These are phyloP conservation scores for Rhodotorula sp. DNA, from an alignment of 1,284 basidiomycete species.

Conservation along the genomic window DNA sequence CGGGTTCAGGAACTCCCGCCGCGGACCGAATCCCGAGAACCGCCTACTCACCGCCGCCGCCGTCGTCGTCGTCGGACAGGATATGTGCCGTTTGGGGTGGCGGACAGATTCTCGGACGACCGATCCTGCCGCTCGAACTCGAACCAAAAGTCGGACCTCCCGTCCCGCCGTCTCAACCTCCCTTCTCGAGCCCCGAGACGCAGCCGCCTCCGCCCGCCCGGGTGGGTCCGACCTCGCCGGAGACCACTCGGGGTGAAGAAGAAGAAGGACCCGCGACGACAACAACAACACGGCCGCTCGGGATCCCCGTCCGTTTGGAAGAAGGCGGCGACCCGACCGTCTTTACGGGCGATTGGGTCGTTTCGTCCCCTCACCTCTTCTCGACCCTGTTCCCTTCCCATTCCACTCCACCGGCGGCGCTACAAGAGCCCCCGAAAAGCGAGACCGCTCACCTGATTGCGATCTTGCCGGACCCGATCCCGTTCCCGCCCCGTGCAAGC, in stretches of 20 bases:
- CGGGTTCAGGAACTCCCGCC: too few species aligned
- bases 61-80: conserved; percentile 50
- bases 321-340: conserved; percentile 36
- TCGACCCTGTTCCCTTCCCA: conserved; percentile 48
- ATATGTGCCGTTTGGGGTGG: conserved; percentile 78
- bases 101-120: conserved; percentile 76
- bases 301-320: conserved; percentile 37
- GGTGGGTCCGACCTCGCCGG: background rate
- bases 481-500: conserved; percentile 47
- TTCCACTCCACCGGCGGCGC: background rate
- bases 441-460: conserved; percentile 64
- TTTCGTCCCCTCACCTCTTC: conserved; percentile 55
- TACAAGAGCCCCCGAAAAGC: background rate
- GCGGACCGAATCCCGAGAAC: background rate
- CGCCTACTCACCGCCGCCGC: background rate
- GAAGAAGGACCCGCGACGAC: too few species aligned
- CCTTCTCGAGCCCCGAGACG: conserved; percentile 21
- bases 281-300: conserved; percentile 12
- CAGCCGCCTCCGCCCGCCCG: conserved; percentile 17
- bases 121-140: conserved; percentile 53
- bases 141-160: conserved; percentile 9
- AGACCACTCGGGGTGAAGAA: background rate
- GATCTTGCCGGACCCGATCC: conserved; percentile 59
- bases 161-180: conserved; percentile 26
- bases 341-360: conserved; percentile 54